Evolutionary conservation across 108 stramenopile genomes (phyloP), one percentile per base, ranked within the genome.

Genomic region (Chaetoceros muelleri): DNA sequence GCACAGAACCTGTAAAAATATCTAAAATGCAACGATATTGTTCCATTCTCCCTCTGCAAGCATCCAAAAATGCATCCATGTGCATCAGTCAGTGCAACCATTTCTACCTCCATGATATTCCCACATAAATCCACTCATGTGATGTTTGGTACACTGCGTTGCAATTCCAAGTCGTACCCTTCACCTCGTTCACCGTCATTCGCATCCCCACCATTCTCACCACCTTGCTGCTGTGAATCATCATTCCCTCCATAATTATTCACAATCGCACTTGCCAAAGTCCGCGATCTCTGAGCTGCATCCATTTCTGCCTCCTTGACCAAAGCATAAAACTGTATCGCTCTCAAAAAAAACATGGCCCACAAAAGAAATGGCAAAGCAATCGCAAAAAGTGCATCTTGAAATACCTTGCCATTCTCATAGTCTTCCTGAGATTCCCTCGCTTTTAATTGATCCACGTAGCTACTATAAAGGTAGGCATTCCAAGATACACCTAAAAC

Each of bases 271-370:
- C 13, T 13, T 5, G 34, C 34, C 13, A 40, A 40, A 40, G 5
- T 40, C 13, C 34, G 5, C 13, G 34, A 40, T 13, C 34, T 66
- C 44, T 83, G 75, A 31, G 65, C 63, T 16, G 84, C 84, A 67
- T 90, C 88, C 19, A 57, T 29, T 61, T 90, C 88, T 18, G 88
- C 88, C 68, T 85, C 88, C 28, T 55, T 23, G 17, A 90, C 67
- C 17, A 90, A 62, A 44, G 57, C 30, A 13, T 83, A 78, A 60
- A 86, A 90, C 58, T 90, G 72, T 50, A 63, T 81, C 2, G 84
- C 88, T 31, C 88, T 61, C 7, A 80, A 27, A 51, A 77, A 80
- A 57, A 84, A 90, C 44, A 90, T 10, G 34, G 70, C 31, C 88
- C 88, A 90, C 1, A 90, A 74, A 26, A 73, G 56, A 55, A 81